Evolutionary conservation across 306 rosid species (phyloP).

Genomic region (Begonia masoniana): DNA sequence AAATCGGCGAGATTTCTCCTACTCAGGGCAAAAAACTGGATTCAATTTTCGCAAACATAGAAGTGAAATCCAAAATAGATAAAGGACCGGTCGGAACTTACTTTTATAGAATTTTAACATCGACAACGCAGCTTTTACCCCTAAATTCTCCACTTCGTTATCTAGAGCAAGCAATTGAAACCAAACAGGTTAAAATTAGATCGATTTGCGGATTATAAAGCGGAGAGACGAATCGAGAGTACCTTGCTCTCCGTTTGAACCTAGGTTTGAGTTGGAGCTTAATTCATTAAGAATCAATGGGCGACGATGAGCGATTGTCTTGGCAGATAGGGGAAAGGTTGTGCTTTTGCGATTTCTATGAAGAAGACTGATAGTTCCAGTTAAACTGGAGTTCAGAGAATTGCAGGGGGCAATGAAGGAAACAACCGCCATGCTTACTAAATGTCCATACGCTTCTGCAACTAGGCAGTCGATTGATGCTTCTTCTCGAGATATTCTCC

Average conservation of each 20-base stretch:
- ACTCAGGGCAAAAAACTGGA: slow-evolving; percentile 4
- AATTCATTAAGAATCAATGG: slow-evolving; percentile 7
- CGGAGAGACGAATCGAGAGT: neutral
- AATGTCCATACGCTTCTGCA: too few species aligned
- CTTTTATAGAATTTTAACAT: slow-evolving; percentile 71
- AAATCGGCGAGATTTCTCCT: slow-evolving; percentile 88
- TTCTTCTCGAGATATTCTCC: too few species aligned
- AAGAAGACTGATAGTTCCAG: slow-evolving; percentile 12
- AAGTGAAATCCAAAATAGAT: neutral
- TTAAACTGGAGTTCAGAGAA: slow-evolving; percentile 11
- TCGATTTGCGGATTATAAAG: neutral
- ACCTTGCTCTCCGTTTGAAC: slow-evolving; percentile 35
- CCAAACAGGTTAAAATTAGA: too few species aligned
- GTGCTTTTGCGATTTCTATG: neutral
- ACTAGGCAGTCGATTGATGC: too few species aligned
- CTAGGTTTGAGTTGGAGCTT: slow-evolving; percentile 21
- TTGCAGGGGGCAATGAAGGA: slow-evolving; percentile 5
- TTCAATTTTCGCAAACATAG: neutral
- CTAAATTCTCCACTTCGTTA: slow-evolving; percentile 33
- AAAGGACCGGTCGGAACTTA: slow-evolving; percentile 7
- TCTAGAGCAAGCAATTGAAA: slow-evolving; percentile 12
- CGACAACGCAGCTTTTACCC: slow-evolving; percentile 56
- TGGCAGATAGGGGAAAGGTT: slow-evolving; percentile 2
- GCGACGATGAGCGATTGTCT: slow-evolving; percentile 10
- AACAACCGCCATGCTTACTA: slow-evolving; percentile 24